Conservation (phyloP, 768 basidiomycete genomes). For the Lactarius trivialis region DNA sequence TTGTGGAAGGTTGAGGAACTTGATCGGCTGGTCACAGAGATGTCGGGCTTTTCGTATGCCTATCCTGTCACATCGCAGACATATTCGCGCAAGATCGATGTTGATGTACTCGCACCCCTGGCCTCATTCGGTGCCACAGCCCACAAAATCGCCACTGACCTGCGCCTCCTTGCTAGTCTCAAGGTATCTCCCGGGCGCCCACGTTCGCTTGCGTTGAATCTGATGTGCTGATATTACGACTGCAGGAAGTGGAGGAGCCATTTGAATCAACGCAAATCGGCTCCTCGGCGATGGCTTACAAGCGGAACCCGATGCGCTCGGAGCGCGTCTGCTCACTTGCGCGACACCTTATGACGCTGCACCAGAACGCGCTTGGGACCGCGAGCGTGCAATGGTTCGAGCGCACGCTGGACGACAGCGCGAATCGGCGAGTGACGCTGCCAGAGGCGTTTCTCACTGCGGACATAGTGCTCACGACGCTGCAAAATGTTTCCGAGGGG, state of each 20-base stretch:
- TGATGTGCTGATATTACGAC: not conserved
- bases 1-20: constrained; percentile 69
- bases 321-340: constrained; percentile 95
- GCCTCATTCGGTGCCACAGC: constrained; percentile 90
- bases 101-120: constrained; percentile 85
- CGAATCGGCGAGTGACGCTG: constrained; percentile 92
- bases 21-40: constrained; percentile 81
- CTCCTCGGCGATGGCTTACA: constrained; percentile 97
- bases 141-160: constrained; percentile 96
- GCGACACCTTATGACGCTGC: constrained; percentile 92
- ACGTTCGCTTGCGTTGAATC: not conserved
- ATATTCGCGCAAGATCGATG: constrained; percentile 95
- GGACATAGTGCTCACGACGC: constrained; percentile 90
- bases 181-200: constrained; percentile 45
- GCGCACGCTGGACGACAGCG: constrained; percentile 95
- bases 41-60: constrained; percentile 88
- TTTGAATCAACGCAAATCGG: constrained; percentile 99
- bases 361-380: constrained; percentile 96
- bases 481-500: constrained; percentile 96
- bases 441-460: constrained; percentile 97
- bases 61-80: constrained; percentile 99
- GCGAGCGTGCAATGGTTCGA: constrained; percentile 97
- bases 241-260: constrained; percentile 92
- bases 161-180: constrained; percentile 87
- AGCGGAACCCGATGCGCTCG: constrained; percentile 98